Percentiles rank a stretch among this genome's conserved stretches.
These are phyloP conservation scores for Moringa oleifera DNA, from an alignment of 345 rosid genomes.

Conservation along the genomic window DNA sequence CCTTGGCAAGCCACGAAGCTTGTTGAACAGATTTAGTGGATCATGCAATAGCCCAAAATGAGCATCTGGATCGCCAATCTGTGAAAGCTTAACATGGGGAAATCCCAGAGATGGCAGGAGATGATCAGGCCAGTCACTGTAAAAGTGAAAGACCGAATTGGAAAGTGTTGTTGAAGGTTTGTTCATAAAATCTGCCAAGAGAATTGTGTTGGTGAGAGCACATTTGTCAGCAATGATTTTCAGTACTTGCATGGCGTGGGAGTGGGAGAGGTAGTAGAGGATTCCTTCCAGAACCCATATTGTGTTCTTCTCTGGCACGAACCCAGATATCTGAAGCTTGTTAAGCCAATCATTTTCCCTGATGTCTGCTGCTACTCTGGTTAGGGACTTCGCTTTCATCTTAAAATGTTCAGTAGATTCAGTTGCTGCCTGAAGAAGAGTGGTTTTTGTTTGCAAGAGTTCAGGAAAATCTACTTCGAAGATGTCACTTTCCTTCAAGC, in stretches of 20 bases:
- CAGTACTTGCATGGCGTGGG: slow-evolving; percentile 84
- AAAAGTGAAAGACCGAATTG: slow-evolving; percentile 71
- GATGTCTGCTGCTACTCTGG: slow-evolving; percentile 73
- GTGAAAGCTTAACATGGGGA: slow-evolving; percentile 77
- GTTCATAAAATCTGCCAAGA: slow-evolving; percentile 95
- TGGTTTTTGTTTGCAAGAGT: slow-evolving; percentile 58
- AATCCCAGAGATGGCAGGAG: slow-evolving; percentile 84
- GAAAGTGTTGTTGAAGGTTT: slow-evolving; percentile 66
- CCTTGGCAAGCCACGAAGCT: slow-evolving; percentile 75
- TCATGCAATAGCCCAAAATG: slow-evolving; percentile 74
- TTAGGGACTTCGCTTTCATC: slow-evolving; percentile 64
- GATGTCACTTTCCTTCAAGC: slow-evolving; percentile 62
- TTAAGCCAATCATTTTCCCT: slow-evolving; percentile 65
- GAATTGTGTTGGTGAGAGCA: slow-evolving; percentile 52
- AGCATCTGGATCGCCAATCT: slow-evolving; percentile 92
- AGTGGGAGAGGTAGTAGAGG: slow-evolving; percentile 74
- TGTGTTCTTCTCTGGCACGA: slow-evolving; percentile 50
- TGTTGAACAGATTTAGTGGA: slow-evolving; percentile 75
- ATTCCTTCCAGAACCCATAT: slow-evolving; percentile 96
- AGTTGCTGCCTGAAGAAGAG: slow-evolving; percentile 57
- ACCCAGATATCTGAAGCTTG: slow-evolving; percentile 72
- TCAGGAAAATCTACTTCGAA: slow-evolving; percentile 87
- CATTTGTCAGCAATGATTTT: slow-evolving; percentile 64
- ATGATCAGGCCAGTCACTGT: slow-evolving; percentile 94
- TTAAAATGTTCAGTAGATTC: slow-evolving; percentile 42